phyloP scores from a whole-genome alignment of 306 rosid genomes.

The Mimosa pudica region DNA sequence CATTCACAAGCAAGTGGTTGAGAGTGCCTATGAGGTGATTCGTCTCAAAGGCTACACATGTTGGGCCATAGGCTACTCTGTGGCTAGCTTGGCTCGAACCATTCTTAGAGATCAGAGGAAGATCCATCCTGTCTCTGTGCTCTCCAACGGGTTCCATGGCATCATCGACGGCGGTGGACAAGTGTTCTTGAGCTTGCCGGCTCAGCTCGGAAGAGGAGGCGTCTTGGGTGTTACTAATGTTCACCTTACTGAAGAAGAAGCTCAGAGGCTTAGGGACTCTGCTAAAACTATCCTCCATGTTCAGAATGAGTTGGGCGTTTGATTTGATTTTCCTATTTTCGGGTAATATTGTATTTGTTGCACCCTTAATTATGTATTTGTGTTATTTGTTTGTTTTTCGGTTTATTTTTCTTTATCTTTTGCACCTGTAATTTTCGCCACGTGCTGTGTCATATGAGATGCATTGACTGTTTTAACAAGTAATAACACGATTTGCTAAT shows the following conservation, averaged over 20 bases:
- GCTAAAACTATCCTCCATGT: constrained; percentile 66
- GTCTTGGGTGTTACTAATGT: constrained; percentile 77
- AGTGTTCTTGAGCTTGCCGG: constrained; percentile 83
- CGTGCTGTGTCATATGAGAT: not conserved
- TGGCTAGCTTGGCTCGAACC: constrained; percentile 65
- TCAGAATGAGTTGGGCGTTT: constrained; percentile 63
- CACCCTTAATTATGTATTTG: not conserved
- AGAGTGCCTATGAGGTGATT: constrained; percentile 82
- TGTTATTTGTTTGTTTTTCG: not conserved
- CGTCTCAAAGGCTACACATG: constrained; percentile 84
- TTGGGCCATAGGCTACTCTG: constrained; percentile 95
- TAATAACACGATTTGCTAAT: not conserved
- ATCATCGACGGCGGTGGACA: constrained; percentile 62
- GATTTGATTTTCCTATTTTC: constrained; percentile 42
- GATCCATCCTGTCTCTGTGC: constrained; percentile 81
- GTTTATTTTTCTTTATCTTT: not conserved
- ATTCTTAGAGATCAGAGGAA: constrained; percentile 74
- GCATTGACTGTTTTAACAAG: too few relatives aligned
- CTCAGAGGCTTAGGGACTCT: constrained; percentile 53
- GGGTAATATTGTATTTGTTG: not conserved
- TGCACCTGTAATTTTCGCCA: not conserved
- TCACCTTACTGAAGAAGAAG: constrained; percentile 70
- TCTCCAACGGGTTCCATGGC: constrained; percentile 72
- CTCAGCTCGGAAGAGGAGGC: constrained; percentile 74
- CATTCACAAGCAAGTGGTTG: constrained; percentile 69